Conservation (phyloP, 306 rosid genomes). For the Senna siamea region DNA sequence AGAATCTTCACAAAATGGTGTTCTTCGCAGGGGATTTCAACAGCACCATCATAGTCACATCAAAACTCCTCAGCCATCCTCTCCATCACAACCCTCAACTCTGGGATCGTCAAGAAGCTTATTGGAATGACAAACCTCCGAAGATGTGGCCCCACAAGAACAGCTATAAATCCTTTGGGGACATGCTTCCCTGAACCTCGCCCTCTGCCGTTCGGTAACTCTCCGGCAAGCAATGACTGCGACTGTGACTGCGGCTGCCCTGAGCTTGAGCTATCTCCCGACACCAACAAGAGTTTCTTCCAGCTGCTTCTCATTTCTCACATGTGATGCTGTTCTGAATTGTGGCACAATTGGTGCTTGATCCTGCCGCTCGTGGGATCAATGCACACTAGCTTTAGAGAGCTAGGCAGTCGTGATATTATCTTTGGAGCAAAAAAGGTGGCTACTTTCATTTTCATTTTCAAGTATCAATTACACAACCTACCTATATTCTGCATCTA, state of each 20-base stretch:
- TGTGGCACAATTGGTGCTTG: background rate
- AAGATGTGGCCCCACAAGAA: constrained; percentile 54
- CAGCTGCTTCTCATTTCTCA: background rate
- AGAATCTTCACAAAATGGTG: constrained; percentile 49
- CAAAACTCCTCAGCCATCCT: constrained; percentile 55
- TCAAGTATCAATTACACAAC: background rate
- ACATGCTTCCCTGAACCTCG: background rate
- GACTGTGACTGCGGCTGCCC: too few species aligned
- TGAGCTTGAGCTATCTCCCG: background rate
- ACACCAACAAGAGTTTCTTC: background rate
- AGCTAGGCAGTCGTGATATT: constrained; percentile 3
- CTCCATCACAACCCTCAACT: constrained; percentile 57
- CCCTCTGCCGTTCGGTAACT: constrained; percentile 19
- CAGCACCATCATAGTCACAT: constrained; percentile 55
- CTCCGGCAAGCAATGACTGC: constrained; percentile 34
- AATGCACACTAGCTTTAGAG: background rate
- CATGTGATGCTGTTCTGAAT: background rate
- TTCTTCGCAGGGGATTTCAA: constrained; percentile 65
- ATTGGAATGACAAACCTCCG: constrained; percentile 60
- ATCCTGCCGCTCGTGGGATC: background rate
- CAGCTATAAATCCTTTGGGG: constrained; percentile 59
- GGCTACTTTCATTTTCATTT: background rate
- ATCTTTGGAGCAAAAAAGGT: background rate
- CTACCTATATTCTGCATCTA: too few species aligned
- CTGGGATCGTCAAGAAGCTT: constrained; percentile 53